These are phyloP conservation scores for Phialocephala sp. DNA, from an alignment of 2,329 filamentous ascomycete species.

Conservation along the genomic window DNA sequence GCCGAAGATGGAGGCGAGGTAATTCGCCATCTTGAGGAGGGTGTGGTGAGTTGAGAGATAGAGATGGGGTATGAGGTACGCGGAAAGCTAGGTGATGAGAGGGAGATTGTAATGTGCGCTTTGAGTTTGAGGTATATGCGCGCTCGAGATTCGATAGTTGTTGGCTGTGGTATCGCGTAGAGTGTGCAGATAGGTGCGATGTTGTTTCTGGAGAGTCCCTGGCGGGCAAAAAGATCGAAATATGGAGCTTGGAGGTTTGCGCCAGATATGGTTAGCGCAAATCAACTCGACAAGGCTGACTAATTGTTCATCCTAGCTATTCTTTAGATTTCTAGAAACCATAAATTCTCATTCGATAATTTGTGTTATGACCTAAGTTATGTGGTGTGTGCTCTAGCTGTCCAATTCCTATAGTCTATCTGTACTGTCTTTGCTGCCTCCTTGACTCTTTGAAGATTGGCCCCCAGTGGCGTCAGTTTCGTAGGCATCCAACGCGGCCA, in stretches of 20 bases:
- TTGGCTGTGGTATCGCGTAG: background rate
- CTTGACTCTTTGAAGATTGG: background rate
- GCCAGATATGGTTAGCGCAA: constrained; percentile 9
- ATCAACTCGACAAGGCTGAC: background rate
- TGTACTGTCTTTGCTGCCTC: background rate
- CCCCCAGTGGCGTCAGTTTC: background rate
- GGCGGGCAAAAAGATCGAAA: constrained; percentile 24
- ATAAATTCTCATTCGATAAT: background rate
- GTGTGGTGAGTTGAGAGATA: constrained; percentile 7
- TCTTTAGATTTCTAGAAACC: background rate
- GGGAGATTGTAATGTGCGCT: background rate
- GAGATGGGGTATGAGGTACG: background rate
- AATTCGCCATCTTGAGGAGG: constrained; percentile 78
- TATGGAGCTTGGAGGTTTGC: constrained; percentile 22
- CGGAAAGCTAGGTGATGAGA: background rate
- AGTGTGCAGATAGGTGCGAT: constrained; percentile 2
- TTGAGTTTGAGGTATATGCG: background rate
- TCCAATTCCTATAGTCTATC: background rate
- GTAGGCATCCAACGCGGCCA: too few species aligned
- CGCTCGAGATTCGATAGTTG: background rate
- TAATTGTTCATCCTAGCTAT: background rate
- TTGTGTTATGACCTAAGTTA: background rate
- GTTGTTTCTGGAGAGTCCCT: constrained; percentile 13
- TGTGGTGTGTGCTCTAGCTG: background rate
- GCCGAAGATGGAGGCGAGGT: constrained; percentile 98